These are phyloP conservation scores for Pyrenula massariospora DNA, from an alignment of 495 filamentous ascomycete genomes.

Conservation along the genomic window DNA sequence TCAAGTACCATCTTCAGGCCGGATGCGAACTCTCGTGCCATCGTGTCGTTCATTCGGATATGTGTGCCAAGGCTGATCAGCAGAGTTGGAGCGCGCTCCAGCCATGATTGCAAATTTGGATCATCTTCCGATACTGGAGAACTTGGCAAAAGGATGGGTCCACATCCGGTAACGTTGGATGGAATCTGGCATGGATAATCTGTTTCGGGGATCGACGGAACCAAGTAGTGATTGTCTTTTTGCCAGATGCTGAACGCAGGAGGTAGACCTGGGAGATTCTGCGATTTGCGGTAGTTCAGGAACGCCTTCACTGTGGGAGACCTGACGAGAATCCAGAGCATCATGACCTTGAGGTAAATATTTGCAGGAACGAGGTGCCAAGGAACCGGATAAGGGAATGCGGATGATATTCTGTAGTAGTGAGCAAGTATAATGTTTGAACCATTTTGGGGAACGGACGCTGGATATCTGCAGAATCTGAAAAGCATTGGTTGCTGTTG, in stretches of 20 bases:
- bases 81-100: slow-evolving; percentile 29
- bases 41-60: slow-evolving; percentile 19
- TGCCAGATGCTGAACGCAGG: slow-evolving; percentile 13
- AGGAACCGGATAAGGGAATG: slow-evolving; percentile 33
- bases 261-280: slow-evolving; percentile 2
- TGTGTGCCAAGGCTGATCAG: slow-evolving; percentile 38
- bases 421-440: neutral
- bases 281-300: neutral
- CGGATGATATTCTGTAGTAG: slow-evolving; percentile 26
- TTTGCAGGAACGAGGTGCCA: slow-evolving; percentile 29
- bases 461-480: slow-evolving; percentile 31
- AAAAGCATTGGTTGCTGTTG: slow-evolving; percentile 14
- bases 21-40: slow-evolving; percentile 23
- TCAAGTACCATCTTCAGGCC: slow-evolving; percentile 19
- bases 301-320: neutral
- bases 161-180: slow-evolving; percentile 32
- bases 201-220: slow-evolving; percentile 26
- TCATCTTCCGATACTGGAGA: slow-evolving; percentile 23
- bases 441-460: slow-evolving; percentile 15
- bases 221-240: slow-evolving; percentile 21
- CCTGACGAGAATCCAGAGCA: neutral
- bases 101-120: slow-evolving; percentile 31
- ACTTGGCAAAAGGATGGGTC: slow-evolving; percentile 26
- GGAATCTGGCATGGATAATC: slow-evolving; percentile 32
- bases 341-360: slow-evolving; percentile 1